Percentiles rank a stretch among this genome's conserved stretches.
These are phyloP conservation scores for Akanthomyces uredinophilus DNA, from an alignment of 2,329 filamentous ascomycete genomes.

Conservation along the genomic window DNA sequence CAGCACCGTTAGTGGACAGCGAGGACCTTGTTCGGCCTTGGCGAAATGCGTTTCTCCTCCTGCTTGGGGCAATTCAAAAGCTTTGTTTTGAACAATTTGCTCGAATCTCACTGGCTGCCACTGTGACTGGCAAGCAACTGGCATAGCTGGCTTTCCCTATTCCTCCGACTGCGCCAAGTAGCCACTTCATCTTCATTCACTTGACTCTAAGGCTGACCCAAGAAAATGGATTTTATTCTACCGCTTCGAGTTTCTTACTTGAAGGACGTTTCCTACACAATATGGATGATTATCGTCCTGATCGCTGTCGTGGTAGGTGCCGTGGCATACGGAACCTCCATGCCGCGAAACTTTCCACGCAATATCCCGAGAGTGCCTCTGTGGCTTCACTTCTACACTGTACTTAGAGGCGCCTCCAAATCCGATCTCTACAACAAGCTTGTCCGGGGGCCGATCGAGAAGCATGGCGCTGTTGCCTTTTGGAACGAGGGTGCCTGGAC, in stretches of 20 bases:
- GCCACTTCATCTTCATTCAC: not conserved
- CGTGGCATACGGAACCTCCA: not conserved
- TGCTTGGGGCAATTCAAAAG: not conserved
- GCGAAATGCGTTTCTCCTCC: too few species aligned
- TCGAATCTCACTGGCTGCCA: too few species aligned
- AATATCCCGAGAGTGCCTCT: not conserved
- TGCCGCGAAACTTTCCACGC: slow-evolving; percentile 3
- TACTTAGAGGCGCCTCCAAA: not conserved
- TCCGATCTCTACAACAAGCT: not conserved
- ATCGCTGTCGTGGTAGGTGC: not conserved
- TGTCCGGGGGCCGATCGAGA: not conserved
- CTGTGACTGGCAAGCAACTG: not conserved
- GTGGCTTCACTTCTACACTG: not conserved
- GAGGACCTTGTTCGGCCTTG: not conserved
- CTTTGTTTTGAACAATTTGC: not conserved
- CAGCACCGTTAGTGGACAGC: not conserved
- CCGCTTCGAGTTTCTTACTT: too few species aligned
- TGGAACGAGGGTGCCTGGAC: slow-evolving; percentile 7
- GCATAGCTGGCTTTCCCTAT: not conserved
- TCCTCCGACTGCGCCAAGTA: not conserved
- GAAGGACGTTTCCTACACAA: not conserved
- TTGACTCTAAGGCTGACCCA: not conserved
- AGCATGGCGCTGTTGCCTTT: slow-evolving; percentile 4
- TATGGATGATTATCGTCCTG: not conserved
- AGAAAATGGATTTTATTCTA: not conserved